Percentiles rank a stretch among this genome's conserved stretches.
Conservation (phyloP, 148 eudicot species). For the Bassia scoparia region DNA sequence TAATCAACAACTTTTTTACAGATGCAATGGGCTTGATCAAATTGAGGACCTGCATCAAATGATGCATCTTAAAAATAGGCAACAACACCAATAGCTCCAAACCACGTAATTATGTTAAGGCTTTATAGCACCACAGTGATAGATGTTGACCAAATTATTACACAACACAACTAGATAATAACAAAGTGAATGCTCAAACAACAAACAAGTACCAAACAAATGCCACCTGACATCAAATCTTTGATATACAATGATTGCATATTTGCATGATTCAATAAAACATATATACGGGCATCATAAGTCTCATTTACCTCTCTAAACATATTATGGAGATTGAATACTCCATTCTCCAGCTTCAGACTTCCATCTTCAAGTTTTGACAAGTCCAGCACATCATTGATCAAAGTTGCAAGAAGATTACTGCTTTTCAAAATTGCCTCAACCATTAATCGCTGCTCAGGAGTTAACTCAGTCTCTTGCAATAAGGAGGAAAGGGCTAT, state of each 20-base stretch:
- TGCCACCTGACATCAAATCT: neutral
- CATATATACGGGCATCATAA: neutral
- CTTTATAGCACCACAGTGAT: neutral
- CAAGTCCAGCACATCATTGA: constrained; percentile 89
- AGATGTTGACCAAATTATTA: neutral
- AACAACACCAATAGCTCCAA: neutral
- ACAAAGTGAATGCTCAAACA: neutral
- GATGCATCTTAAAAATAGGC: constrained; percentile 17
- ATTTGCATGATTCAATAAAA: neutral
- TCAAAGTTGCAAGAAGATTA: constrained; percentile 77
- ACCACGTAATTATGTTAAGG: neutral
- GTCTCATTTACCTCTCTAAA: constrained; percentile 54
- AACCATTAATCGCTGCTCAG: constrained; percentile 91
- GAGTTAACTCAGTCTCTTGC: constrained; percentile 73
- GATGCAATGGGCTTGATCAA: constrained; percentile 81
- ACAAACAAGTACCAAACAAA: neutral
- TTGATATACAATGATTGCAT: neutral
- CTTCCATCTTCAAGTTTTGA: constrained; percentile 97
- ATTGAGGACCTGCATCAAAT: constrained; percentile 55
- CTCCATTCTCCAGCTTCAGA: constrained; percentile 67
- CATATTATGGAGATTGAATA: constrained; percentile 69
- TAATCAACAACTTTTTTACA: constrained; percentile 56
- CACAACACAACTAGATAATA: neutral
- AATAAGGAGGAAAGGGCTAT: constrained; percentile 80
- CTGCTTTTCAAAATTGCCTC: constrained; percentile 88